Percentiles rank a stretch among this genome's conserved stretches.
phyloP scores from a whole-genome alignment of 306 rosid species.

The Lathyrus sativus region DNA sequence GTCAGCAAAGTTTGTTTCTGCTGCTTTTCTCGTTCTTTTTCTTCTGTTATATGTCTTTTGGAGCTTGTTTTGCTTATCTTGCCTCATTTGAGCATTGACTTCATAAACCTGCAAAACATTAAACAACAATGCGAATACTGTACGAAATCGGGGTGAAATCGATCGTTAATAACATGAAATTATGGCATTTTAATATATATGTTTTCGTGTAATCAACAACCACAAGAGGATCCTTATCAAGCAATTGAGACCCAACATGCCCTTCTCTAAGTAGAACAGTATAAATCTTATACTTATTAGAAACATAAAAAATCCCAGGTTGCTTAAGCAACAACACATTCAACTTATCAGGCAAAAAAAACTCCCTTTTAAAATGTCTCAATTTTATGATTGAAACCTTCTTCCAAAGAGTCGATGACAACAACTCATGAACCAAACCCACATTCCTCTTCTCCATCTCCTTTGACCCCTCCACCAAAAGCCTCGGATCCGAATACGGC shows the following conservation, averaged over 20 bases:
- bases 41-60: no score
- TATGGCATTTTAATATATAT: no score
- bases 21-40: no score
- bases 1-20: no score
- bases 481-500: conserved; percentile 56
- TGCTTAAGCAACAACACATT: conserved; percentile 76
- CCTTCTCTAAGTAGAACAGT: conserved; percentile 80
- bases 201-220: no score
- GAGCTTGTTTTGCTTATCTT: no score
- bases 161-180: no score
- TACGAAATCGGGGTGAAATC: no score
- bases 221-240: conserved; percentile 77
- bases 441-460: conserved; percentile 85
- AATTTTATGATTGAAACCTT: conserved; percentile 76
- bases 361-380: conserved; percentile 75
- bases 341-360: conserved; percentile 67
- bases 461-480: conserved; percentile 56
- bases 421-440: conserved; percentile 77
- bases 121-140: no score
- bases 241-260: conserved; percentile 62
- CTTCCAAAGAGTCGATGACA: conserved; percentile 83
- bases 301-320: conserved; percentile 78
- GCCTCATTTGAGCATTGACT: no score
- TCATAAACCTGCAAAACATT: no score
- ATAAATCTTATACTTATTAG: conserved; percentile 76